Evolutionary conservation across 768 basidiomycete species (phyloP), one percentile per base, ranked within the genome.

Genomic region (Suillus subluteus): DNA sequence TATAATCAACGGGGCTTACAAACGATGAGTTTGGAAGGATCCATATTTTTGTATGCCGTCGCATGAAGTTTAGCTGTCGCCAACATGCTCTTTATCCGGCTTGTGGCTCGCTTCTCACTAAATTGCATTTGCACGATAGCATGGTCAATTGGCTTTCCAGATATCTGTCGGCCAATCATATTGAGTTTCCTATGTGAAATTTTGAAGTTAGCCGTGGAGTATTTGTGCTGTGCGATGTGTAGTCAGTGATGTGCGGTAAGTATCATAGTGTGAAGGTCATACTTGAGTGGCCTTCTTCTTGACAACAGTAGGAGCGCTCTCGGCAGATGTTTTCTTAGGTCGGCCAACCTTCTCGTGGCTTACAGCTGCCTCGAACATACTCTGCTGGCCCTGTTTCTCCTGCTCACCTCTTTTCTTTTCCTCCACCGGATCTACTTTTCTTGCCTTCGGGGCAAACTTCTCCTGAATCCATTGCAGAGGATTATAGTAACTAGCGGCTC

Each of bases 51-150:
- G 73, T 91, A 90, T 46, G 88, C 83, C 37, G 80, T 80, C 0
- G 96, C 97, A 72, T 96, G 92, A 74, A 95, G 88, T 73, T 92
- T 91, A 3, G 95, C 96, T 1, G 92, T 87, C 15, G 87, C 88
- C 55, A 99, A 84, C 87, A 95, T 95, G 71, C 90, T 92, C 85
- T 94, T 90, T 66, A 99, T 88, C 67, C 94, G 89, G 58, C 82
- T 84, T 69, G 94, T 90, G 16, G 92, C 94, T 30, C 94, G 86
- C 80, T 99, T 99, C 77, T 96, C 91, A 69, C 92, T 94, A 78
- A 98, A 98, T 75, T 92, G 87, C 94, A 99, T 96, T 73, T 99
- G 97, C 65, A 98, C 82, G 75, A 99, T 97, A 43, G 97, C 97
- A 70, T 91, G 88, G 80, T 98, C 96, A 67, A 98, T 91, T 21